These are phyloP conservation scores for Thalassiosira exigua DNA, from an alignment of 352 stramenopile species.

Conservation along the genomic window DNA sequence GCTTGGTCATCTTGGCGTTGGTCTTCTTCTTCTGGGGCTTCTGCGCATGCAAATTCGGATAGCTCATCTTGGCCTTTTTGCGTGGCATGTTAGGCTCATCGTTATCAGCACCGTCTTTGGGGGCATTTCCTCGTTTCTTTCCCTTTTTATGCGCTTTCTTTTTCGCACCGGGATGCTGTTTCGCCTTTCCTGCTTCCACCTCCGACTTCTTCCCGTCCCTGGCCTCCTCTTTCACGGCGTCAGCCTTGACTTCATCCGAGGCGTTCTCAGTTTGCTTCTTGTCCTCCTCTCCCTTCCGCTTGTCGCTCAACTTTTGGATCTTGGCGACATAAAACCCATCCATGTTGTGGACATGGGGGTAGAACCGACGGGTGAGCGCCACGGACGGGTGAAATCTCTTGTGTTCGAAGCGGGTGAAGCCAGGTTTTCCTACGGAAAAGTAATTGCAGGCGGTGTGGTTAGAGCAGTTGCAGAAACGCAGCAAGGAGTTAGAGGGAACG, in stretches of 20 bases:
- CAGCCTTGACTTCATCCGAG: conserved; percentile 86
- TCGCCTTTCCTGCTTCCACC: conserved; percentile 53
- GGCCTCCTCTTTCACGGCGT: conserved; percentile 84
- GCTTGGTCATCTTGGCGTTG: conserved; percentile 82
- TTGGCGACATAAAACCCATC: conserved; percentile 99
- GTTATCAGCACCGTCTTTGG: conserved; percentile 42
- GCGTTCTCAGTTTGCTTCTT: conserved; percentile 77
- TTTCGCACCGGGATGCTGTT: conserved; percentile 44
- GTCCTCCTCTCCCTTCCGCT: conserved; percentile 82
- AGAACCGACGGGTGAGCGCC: conserved; percentile 95
- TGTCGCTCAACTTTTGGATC: conserved; percentile 98
- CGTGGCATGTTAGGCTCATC: conserved; percentile 32
- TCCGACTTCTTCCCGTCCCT: conserved; percentile 51
- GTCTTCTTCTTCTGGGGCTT: conserved; percentile 67
- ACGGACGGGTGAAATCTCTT: conserved; percentile 98
- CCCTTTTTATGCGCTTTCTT: conserved; percentile 53
- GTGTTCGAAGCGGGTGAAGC: conserved; percentile 92
- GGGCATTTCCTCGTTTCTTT: conserved; percentile 54
- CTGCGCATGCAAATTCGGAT: conserved; percentile 14
- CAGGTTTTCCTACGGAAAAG: conserved; percentile 62
- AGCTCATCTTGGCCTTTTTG: conserved; percentile 61
- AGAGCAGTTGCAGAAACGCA: too few species aligned
- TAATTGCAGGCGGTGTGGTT: conserved; percentile 12
- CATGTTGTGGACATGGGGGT: conserved; percentile 99
- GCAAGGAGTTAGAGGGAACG: conserved; percentile 23